A percentile compares a stretch with the other conserved stretches of the same genome.
These are phyloP conservation scores for Dicorynia guianensis DNA, from an alignment of 306 rosid genomes.

Conservation along the genomic window DNA sequence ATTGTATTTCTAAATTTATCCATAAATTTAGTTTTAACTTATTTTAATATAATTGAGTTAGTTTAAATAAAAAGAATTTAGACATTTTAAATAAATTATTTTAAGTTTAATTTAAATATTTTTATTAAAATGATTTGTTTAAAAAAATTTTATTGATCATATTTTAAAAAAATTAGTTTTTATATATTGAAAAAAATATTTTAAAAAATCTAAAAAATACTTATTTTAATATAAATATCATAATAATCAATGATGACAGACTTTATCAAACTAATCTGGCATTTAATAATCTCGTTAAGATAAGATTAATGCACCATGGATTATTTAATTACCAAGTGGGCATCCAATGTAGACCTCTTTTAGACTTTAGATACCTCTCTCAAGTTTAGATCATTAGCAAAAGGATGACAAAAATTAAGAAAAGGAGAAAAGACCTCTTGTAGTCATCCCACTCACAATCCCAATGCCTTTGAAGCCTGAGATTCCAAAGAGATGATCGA, in stretches of 20 bases:
- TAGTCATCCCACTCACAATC: constrained; percentile 17
- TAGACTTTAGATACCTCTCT: too few relatives aligned
- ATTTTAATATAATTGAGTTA: constrained; percentile 29
- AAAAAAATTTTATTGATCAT: too few relatives aligned
- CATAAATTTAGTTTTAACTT: neutral
- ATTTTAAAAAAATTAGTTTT: too few relatives aligned
- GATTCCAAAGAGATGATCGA: constrained; percentile 10
- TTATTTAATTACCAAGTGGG: constrained; percentile 28
- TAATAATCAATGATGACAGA: constrained; percentile 24
- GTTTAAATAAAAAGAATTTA: too few relatives aligned
- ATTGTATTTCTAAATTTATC: neutral
- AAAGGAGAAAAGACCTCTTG: neutral
- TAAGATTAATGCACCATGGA: constrained; percentile 32
- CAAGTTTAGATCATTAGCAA: neutral
- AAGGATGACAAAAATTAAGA: neutral
- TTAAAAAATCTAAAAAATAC: too few relatives aligned
- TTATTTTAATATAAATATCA: constrained; percentile 26
- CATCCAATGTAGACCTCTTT: constrained; percentile 16
- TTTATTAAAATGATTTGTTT: too few relatives aligned
- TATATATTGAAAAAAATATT: too few relatives aligned
- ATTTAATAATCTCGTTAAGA: constrained; percentile 23
- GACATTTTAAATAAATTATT: too few relatives aligned
- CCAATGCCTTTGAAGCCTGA: neutral
- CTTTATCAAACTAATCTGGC: constrained; percentile 6
- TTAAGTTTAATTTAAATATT: too few relatives aligned